Conservation (phyloP, 768 basidiomycete species). For the Dictyophora rubrovolvata region DNA sequence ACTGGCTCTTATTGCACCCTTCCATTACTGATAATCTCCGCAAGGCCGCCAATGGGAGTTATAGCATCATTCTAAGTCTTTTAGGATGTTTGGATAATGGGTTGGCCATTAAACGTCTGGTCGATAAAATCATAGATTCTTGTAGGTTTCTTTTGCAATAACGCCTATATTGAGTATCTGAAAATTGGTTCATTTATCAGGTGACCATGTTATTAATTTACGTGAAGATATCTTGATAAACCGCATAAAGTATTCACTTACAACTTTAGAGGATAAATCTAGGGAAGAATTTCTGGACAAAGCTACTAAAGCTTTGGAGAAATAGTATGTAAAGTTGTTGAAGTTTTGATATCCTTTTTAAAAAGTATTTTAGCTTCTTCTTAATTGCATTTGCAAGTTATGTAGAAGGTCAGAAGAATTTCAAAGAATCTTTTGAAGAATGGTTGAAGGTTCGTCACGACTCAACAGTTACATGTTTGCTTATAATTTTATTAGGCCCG, state of each 20-base stretch:
- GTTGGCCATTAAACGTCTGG: slow-evolving; percentile 72
- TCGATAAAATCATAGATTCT: slow-evolving; percentile 83
- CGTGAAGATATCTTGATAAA: slow-evolving; percentile 80
- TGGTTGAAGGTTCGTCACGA: slow-evolving; percentile 63
- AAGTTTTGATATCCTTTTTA: not conserved
- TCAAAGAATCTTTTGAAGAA: slow-evolving; percentile 63
- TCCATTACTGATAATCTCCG: slow-evolving; percentile 75
- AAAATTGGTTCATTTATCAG: slow-evolving; percentile 26
- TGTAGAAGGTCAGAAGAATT: slow-evolving; percentile 52
- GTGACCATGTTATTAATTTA: slow-evolving; percentile 85
- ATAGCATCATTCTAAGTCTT: slow-evolving; percentile 81
- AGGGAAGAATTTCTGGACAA: slow-evolving; percentile 46
- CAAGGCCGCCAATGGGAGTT: slow-evolving; percentile 87
- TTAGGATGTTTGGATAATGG: slow-evolving; percentile 91
- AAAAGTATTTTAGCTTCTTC: slow-evolving; percentile 56
- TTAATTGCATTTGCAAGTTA: slow-evolving; percentile 90
- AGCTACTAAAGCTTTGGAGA: slow-evolving; percentile 71
- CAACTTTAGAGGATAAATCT: slow-evolving; percentile 51
- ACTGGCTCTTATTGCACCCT: slow-evolving; percentile 73
- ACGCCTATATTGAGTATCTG: not conserved
- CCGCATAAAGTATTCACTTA: slow-evolving; percentile 78
- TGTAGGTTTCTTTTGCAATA: slow-evolving; percentile 27
- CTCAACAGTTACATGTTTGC: not conserved
- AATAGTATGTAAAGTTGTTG: slow-evolving; percentile 52
- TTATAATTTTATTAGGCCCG: slow-evolving; percentile 36